Evolutionary conservation across 2,329 filamentous ascomycete genomes (phyloP), one percentile per base, ranked within the genome.

Genomic region (Gnomoniopsis smithogilvyi): DNA sequence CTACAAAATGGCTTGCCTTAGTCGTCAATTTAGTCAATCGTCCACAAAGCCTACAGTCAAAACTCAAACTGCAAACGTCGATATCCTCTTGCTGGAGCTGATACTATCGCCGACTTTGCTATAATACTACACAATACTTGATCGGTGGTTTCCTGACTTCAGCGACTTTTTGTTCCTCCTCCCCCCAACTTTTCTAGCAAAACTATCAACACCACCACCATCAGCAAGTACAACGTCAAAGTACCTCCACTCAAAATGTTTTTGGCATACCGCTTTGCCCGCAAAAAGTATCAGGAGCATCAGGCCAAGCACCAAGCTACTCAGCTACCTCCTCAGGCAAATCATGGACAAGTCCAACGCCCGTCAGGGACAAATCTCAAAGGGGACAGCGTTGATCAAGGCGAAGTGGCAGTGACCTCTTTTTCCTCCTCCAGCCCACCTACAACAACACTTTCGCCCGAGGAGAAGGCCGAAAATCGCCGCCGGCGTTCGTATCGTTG

Each of bases 401-500:
- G 24, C 19, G 51, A 19, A 3, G 24, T n/a, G 10, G 36, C n/a
- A n/a, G 38, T 41, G 17, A 6, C 7, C 3, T 38, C 14, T 21
- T 21, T 6, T 6, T 43, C 22, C 7, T 19, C 52, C 22, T 17
- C 22, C 17, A 4, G 8, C 36, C 11, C 12, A 41, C 36, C 21
- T 3, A n/a, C 14, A 14, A 26, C n/a, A 14, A 19, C 6, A 8
- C 41, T 56, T 14, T 66, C 64, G 14, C 63, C 63, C 1, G 66
- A 68, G 48, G 64, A 66, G 22, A 69, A 68, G 41, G 68, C 68
- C 10, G 74, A 75, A 34, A 69, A 71, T 51, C 68, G 66, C 22
- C 67, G 67, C 10, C 68, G 69, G 6, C 65, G 66, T 10, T 71
- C 63, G 12, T 79, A 88, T 66, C 76, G 86, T 53, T 82, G 76